Conservation (phyloP, 2,329 filamentous ascomycete species). For the Geosmithia morbida region DNA sequence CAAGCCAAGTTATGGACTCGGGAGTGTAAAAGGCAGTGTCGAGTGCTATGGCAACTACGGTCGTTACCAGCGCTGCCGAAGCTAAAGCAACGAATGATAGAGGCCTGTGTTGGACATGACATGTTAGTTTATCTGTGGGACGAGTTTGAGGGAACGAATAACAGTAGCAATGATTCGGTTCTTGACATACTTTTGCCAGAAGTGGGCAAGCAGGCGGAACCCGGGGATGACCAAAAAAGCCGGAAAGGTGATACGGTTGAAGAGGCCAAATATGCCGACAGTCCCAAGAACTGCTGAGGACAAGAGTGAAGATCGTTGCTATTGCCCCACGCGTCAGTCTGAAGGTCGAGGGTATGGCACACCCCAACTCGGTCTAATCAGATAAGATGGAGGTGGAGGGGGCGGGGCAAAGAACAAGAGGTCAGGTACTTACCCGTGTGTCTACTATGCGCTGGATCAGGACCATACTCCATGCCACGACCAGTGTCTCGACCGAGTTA, state of each 20-base stretch:
- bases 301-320: conserved; percentile 63
- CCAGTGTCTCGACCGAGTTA: conserved; percentile 87
- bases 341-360: too few species aligned
- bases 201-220: conserved; percentile 72
- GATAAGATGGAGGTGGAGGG: not conserved
- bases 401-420: not conserved
- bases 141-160: not conserved
- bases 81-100: conserved; percentile 48
- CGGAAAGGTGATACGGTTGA: conserved; percentile 95
- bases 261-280: conserved; percentile 71
- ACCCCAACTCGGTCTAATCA: too few species aligned
- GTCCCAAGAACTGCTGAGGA: conserved; percentile 68
- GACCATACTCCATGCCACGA: conserved; percentile 87
- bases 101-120: conserved; percentile 23
- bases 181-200: conserved; percentile 55
- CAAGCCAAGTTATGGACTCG: conserved; percentile 47
- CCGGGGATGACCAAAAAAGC: conserved; percentile 81
- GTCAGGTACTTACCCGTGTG: conserved; percentile 46
- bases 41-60: conserved; percentile 58
- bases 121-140: not conserved
- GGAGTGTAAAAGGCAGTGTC: conserved; percentile 75
- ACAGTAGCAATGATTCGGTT: not conserved
- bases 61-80: conserved; percentile 51
- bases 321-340: conserved; percentile 3
- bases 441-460: conserved; percentile 76